These are phyloP conservation scores for Claviceps humidiphila DNA, from an alignment of 2,329 filamentous ascomycete species.

Conservation along the genomic window DNA sequence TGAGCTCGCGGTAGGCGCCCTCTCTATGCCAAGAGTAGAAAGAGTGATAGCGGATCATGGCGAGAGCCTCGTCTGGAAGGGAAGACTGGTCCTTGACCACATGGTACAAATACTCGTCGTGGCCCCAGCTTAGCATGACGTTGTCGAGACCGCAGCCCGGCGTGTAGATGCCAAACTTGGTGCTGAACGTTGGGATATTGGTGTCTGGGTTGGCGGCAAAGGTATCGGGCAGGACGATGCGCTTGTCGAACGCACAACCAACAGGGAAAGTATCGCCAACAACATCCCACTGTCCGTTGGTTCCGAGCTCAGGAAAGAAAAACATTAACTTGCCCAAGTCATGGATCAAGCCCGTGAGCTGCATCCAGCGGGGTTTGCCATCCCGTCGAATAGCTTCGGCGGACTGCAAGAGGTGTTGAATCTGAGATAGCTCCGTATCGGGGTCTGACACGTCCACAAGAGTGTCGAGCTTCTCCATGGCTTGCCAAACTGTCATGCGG, in stretches of 20 bases:
- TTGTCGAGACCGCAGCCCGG: constrained; percentile 73
- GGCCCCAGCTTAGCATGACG: constrained; percentile 81
- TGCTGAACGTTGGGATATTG: constrained; percentile 57
- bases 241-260: constrained; percentile 59
- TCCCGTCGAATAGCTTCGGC: constrained; percentile 83
- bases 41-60: constrained; percentile 87
- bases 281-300: constrained; percentile 85
- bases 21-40: constrained; percentile 88
- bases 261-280: constrained; percentile 79
- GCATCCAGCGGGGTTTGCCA: constrained; percentile 72
- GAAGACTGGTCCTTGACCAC: constrained; percentile 71
- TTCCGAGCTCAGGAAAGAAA: constrained; percentile 52
- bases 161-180: constrained; percentile 66
- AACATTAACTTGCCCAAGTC: constrained; percentile 70
- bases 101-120: constrained; percentile 80
- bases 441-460: constrained; percentile 86
- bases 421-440: constrained; percentile 75
- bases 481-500: constrained; percentile 79
- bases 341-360: constrained; percentile 64
- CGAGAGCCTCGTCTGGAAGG: constrained; percentile 68
- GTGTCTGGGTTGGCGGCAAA: constrained; percentile 68
- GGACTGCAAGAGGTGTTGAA: constrained; percentile 78
- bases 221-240: constrained; percentile 69
- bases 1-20: constrained; percentile 68
- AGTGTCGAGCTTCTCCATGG: constrained; percentile 84